Conservation (phyloP, 352 stramenopile genomes). For the Globisporangium nodosum region DNA sequence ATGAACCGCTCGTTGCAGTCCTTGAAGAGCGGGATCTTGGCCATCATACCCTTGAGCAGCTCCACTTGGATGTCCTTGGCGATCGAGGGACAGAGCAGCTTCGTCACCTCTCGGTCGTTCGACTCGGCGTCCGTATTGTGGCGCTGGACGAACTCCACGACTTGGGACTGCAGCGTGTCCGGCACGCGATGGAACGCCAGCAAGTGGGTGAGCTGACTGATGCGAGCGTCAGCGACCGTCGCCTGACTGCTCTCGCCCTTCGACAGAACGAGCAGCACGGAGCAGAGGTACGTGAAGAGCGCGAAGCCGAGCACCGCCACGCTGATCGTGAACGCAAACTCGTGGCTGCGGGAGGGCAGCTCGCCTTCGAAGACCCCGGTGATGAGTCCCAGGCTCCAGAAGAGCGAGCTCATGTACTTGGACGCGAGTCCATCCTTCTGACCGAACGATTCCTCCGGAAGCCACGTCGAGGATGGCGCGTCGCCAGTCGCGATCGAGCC, state of each 20-base stretch:
- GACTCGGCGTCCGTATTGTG: constrained; percentile 66
- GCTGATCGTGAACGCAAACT: constrained; percentile 42
- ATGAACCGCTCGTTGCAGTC: constrained; percentile 57
- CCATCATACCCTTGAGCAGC: constrained; percentile 50
- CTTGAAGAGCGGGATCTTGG: constrained; percentile 55
- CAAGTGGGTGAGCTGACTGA: constrained; percentile 63
- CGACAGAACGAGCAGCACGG: constrained; percentile 60
- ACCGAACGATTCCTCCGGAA: constrained; percentile 8
- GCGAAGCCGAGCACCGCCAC: constrained; percentile 42
- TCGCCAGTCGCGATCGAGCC: constrained; percentile 5
- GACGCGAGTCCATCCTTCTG: constrained; percentile 1
- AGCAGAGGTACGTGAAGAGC: constrained; percentile 56
- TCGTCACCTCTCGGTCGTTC: constrained; percentile 56
- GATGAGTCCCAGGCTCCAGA: constrained; percentile 60
- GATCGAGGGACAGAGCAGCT: constrained; percentile 66
- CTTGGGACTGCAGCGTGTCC: constrained; percentile 34
- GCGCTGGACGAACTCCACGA: constrained; percentile 53
- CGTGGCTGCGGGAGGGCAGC: constrained; percentile 20
- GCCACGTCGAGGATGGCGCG: constrained; percentile 13
- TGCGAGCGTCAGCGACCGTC: constrained; percentile 36
- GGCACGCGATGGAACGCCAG: constrained; percentile 60
- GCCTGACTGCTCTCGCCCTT: constrained; percentile 53
- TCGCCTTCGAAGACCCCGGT: constrained; percentile 44
- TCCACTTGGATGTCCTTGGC: constrained; percentile 71
- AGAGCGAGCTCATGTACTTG: constrained; percentile 33